A percentile compares a stretch with the other conserved stretches of the same genome.
These are phyloP conservation scores for Elymus sibiricus DNA, from an alignment of 176 grass and related monocot species.

Conservation along the genomic window DNA sequence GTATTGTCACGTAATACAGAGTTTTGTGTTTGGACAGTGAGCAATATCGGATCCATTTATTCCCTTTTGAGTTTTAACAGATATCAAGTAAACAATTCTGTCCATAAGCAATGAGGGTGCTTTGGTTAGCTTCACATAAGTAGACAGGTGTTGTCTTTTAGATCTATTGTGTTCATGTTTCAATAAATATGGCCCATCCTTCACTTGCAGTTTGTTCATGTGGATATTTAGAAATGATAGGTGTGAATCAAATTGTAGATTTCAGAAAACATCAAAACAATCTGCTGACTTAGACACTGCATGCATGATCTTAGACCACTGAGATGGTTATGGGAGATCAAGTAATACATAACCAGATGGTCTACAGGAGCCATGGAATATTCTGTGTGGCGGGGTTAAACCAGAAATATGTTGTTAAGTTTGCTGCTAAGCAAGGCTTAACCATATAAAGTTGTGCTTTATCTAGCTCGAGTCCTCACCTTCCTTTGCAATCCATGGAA, in stretches of 20 bases:
- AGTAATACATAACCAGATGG: background rate
- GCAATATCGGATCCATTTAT: too few relatives aligned
- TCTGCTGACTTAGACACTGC: too few relatives aligned
- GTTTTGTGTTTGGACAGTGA: too few relatives aligned
- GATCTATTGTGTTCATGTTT: background rate
- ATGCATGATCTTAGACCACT: too few relatives aligned
- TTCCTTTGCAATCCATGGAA: too few relatives aligned
- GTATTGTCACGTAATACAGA: too few relatives aligned
- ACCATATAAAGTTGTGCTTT: too few relatives aligned
- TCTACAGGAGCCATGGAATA: background rate
- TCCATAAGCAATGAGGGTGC: background rate
- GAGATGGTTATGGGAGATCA: background rate
- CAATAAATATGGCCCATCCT: background rate
- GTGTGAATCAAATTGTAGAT: background rate
- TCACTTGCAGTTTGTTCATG: background rate
- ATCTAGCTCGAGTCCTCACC: too few relatives aligned
- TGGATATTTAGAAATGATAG: background rate
- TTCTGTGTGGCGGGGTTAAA: background rate
- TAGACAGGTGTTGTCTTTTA: background rate
- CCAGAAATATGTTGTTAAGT: background rate
- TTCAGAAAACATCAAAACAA: background rate
- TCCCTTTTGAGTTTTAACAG: too few relatives aligned
- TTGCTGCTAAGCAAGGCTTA: background rate
- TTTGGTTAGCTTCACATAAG: background rate
- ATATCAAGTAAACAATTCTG: background rate